phyloP scores from a whole-genome alignment of 805 yeast genomes.

The Candida broadrunensis region DNA sequence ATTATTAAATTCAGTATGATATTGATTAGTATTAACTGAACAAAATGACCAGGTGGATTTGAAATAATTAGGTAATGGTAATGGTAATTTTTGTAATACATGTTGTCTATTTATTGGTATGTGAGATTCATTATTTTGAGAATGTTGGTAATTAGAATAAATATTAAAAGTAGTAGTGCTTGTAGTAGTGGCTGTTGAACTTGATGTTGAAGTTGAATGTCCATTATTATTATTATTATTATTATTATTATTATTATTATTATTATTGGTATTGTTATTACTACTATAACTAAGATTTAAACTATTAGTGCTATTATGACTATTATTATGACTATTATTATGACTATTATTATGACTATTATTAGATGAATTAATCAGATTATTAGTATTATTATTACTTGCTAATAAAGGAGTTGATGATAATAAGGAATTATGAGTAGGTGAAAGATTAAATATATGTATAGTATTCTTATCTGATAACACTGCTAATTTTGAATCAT shows the following conservation, averaged over 20 bases:
- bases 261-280: not conserved
- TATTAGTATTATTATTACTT: too few species aligned
- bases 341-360: too few species aligned
- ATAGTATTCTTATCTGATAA: slow-evolving; percentile 86
- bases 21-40: slow-evolving; percentile 54
- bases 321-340: too few species aligned
- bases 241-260: not conserved
- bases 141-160: not conserved
- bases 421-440: not conserved
- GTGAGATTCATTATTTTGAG: slow-evolving; percentile 2
- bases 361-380: not conserved
- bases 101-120: slow-evolving; percentile 55
- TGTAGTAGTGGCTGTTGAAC: slow-evolving; percentile 19
- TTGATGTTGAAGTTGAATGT: slow-evolving; percentile 4
- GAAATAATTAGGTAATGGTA: slow-evolving; percentile 69
- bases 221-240: not conserved
- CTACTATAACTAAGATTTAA: too few species aligned
- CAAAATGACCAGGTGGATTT: slow-evolving; percentile 87
- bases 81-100: slow-evolving; percentile 58
- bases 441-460: slow-evolving; percentile 67
- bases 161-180: slow-evolving; percentile 5
- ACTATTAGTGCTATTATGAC: not conserved
- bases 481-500: slow-evolving; percentile 75
- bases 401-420: not conserved
- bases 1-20: slow-evolving; percentile 21